These are phyloP conservation scores for Trematosphaeria pertusa DNA, from an alignment of 2,329 filamentous ascomycete genomes.

Conservation along the genomic window DNA sequence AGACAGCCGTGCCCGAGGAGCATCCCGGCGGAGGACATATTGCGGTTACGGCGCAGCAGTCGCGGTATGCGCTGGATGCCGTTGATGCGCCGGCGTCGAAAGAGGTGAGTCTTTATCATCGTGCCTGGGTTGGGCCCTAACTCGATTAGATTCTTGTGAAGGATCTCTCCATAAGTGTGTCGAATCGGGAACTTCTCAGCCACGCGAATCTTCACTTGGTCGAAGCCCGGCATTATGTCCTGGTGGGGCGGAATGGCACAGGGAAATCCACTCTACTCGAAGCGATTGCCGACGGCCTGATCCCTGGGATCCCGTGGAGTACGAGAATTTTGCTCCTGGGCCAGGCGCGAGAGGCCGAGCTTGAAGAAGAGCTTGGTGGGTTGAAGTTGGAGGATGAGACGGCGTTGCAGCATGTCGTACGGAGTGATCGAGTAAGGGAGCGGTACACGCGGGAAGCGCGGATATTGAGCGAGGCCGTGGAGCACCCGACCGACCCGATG, in stretches of 20 bases:
- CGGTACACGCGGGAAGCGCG: conserved; percentile 67
- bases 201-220: conserved; percentile 76
- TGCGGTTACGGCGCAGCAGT: conserved; percentile 47
- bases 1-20: conserved; percentile 20
- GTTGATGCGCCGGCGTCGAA: conserved; percentile 48
- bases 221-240: conserved; percentile 75
- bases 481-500: conserved; percentile 61
- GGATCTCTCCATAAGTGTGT: conserved; percentile 73
- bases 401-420: conserved; percentile 72
- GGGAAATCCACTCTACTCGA: conserved; percentile 82
- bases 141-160: conserved; percentile 59
- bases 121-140: background rate
- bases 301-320: conserved; percentile 66
- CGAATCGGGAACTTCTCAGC: conserved; percentile 69
- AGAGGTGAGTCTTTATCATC: conserved; percentile 30
- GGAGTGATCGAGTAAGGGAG: conserved; percentile 58
- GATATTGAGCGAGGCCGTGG: conserved; percentile 67
- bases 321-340: conserved; percentile 45
- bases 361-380: conserved; percentile 43
- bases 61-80: conserved; percentile 46
- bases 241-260: conserved; percentile 81
- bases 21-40: conserved; percentile 37
- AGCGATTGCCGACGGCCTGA: conserved; percentile 78
- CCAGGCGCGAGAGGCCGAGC: conserved; percentile 32
- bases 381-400: conserved; percentile 44